Percentiles rank a stretch among this genome's conserved stretches.
These are phyloP conservation scores for Solanum hybrid DNA, from an alignment of 305 asterid species.

Conservation along the genomic window DNA sequence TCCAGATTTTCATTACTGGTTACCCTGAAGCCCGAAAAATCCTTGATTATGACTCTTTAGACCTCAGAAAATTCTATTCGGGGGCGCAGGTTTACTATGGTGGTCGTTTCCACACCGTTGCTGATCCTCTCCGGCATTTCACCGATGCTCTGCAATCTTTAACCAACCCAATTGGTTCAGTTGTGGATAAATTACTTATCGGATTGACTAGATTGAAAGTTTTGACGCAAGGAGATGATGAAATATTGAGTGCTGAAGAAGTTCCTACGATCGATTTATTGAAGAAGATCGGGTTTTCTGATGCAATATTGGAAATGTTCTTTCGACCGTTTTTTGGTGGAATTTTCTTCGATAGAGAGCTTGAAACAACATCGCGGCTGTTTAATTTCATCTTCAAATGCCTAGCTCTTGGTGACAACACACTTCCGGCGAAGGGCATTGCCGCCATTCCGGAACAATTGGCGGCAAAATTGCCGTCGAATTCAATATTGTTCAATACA, in stretches of 20 bases:
- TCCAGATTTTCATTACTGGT: constrained; percentile 88
- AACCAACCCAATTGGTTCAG: constrained; percentile 66
- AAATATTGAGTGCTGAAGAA: constrained; percentile 56
- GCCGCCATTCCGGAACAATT: constrained; percentile 75
- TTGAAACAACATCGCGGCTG: constrained; percentile 77
- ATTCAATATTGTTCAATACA: constrained; percentile 45
- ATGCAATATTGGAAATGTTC: constrained; percentile 59
- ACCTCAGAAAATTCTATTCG: constrained; percentile 63
- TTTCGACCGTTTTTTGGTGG: constrained; percentile 90
- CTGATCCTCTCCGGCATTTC: constrained; percentile 84
- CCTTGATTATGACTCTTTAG: constrained; percentile 52
- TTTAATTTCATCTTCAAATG: constrained; percentile 81
- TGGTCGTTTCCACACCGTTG: constrained; percentile 69
- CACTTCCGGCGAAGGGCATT: constrained; percentile 79
- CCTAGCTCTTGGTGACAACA: constrained; percentile 76
- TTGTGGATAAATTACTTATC: constrained; percentile 59
- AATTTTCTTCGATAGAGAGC: constrained; percentile 71
- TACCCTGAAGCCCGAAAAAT: constrained; percentile 73
- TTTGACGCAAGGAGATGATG: constrained; percentile 43
- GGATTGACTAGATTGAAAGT: constrained; percentile 64
- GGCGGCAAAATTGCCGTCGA: constrained; percentile 45
- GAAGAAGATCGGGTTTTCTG: constrained; percentile 63
- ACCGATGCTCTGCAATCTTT: constrained; percentile 46
- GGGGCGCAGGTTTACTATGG: constrained; percentile 64
- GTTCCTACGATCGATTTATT: constrained; percentile 39